Conservation (phyloP, 2,329 filamentous ascomycete genomes). For the Fusarium euwallaceae region DNA sequence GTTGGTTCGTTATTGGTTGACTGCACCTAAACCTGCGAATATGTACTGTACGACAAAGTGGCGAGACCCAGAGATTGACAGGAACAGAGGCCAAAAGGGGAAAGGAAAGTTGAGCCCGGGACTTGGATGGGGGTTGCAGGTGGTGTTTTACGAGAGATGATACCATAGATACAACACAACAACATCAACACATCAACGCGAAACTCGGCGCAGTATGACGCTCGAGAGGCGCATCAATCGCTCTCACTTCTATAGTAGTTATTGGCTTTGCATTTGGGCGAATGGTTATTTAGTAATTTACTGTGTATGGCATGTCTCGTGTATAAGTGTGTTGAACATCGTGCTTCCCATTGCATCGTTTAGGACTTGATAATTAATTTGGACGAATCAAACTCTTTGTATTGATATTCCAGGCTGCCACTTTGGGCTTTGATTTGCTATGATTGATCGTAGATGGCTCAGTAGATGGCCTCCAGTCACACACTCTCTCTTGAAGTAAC, state of each 20-base stretch:
- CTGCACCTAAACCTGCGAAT: constrained; percentile 29
- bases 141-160: constrained; percentile 48
- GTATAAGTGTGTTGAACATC: background rate
- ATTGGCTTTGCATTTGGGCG: constrained; percentile 5
- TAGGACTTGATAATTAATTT: background rate
- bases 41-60: constrained; percentile 25
- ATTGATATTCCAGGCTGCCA: constrained; percentile 32
- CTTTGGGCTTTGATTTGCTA: constrained; percentile 30
- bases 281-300: background rate
- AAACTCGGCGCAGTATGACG: constrained; percentile 12
- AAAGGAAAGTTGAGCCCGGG: constrained; percentile 13
- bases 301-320: background rate
- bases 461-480: constrained; percentile 23
- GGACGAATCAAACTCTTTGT: constrained; percentile 20
- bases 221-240: constrained; percentile 5
- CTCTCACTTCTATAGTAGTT: constrained; percentile 7
- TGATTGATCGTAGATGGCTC: constrained; percentile 25
- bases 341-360: background rate
- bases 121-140: constrained; percentile 18
- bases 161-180: constrained; percentile 45
- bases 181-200: constrained; percentile 30
- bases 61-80: constrained; percentile 27
- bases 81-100: constrained; percentile 12
- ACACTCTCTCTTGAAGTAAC: constrained; percentile 18
- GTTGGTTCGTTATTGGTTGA: constrained; percentile 33